Evolutionary conservation across 2,329 filamentous ascomycete genomes (phyloP).

Genomic region (Zymoseptoria tritici): DNA sequence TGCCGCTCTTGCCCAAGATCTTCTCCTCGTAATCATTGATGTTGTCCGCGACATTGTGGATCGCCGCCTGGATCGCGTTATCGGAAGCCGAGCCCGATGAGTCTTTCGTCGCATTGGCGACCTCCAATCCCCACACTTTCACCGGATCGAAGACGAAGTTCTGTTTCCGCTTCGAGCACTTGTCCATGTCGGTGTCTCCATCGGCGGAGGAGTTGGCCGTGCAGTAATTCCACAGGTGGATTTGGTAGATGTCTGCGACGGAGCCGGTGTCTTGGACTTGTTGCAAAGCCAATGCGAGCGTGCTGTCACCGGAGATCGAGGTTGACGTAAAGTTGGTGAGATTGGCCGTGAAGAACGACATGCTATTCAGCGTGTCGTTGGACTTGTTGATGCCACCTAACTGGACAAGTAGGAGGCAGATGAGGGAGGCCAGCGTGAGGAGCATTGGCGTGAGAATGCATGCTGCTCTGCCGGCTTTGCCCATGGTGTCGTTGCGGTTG

Average conservation of each 20-base stretch:
- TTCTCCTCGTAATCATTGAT: conserved; percentile 24
- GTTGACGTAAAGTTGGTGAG: conserved; percentile 29
- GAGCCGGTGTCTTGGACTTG: conserved; percentile 32
- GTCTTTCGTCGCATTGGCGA: conserved; percentile 35
- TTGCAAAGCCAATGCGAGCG: conserved; percentile 32
- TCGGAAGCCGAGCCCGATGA: conserved; percentile 11
- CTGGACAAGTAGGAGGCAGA: conserved; percentile 56
- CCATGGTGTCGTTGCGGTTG: conserved; percentile 43
- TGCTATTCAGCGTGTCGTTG: conserved; percentile 13
- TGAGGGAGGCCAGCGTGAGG: conserved; percentile 68
- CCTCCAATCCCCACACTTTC: conserved; percentile 56
- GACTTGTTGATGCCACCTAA: conserved; percentile 48
- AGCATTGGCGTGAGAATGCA: conserved; percentile 84
- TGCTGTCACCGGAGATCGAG: conserved; percentile 24
- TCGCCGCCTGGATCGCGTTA: conserved; percentile 27
- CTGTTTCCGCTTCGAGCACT: conserved; percentile 64
- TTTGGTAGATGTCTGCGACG: conserved; percentile 69
- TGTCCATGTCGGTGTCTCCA: conserved; percentile 37
- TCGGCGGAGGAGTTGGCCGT: conserved; percentile 38
- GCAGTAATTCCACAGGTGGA: conserved; percentile 87
- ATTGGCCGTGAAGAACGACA: conserved; percentile 47
- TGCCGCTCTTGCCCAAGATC: conserved; percentile 58
- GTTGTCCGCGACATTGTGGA: conserved; percentile 48
- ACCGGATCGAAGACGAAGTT: conserved; percentile 71
- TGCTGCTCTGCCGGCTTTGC: conserved; percentile 67